phyloP scores from a whole-genome alignment of 1,284 basidiomycete species.

The Ganoderma multipileum region DNA sequence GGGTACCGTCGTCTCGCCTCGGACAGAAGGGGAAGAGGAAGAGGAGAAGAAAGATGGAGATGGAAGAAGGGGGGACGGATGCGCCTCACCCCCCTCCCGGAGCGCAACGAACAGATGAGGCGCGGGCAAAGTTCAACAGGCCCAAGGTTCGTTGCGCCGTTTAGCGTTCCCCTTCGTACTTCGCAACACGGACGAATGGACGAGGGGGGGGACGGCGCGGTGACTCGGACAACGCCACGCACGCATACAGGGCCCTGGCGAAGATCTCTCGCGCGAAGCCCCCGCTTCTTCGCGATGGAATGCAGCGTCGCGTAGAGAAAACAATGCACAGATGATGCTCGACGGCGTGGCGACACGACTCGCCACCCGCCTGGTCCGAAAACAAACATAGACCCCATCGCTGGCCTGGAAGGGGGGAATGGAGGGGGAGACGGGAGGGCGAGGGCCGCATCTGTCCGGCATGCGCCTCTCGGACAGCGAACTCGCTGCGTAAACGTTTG shows the following conservation, averaged over 20 bases:
- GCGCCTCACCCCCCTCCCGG: background rate
- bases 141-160: background rate
- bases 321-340: conserved; percentile 1
- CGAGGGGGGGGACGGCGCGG: background rate
- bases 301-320: background rate
- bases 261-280: background rate
- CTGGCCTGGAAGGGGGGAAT: background rate
- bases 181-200: conserved; percentile 4
- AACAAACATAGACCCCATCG: background rate
- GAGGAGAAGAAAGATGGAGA: background rate
- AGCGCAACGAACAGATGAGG: conserved; percentile 10
- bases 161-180: background rate
- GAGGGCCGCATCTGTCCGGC: conserved; percentile 7
- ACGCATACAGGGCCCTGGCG: background rate
- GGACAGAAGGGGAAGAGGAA: background rate
- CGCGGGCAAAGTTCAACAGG: background rate
- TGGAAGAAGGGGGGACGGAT: background rate
- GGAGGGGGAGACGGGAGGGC: background rate
- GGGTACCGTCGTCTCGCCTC: background rate
- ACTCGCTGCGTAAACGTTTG: background rate
- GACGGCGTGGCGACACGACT: background rate
- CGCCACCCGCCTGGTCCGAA: background rate
- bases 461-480: conserved; percentile 7
- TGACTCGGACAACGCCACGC: background rate
- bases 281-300: background rate